Conservation (phyloP, 257 asterid species). For the Eucommia ulmoides region DNA sequence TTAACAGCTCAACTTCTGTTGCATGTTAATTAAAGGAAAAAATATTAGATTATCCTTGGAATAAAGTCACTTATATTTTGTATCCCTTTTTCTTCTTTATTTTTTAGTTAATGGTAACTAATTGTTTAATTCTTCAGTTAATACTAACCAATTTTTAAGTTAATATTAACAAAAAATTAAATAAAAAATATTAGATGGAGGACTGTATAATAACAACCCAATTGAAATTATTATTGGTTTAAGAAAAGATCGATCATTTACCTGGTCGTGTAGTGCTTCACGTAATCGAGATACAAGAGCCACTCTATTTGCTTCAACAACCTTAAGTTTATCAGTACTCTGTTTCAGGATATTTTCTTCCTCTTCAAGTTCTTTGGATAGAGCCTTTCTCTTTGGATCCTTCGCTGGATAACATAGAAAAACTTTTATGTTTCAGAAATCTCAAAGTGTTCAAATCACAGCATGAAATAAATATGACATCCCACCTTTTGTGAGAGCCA, state of each 20-base stretch:
- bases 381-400: conserved; percentile 49
- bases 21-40: neutral
- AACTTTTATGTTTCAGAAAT: conserved; percentile 3
- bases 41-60: too few species aligned
- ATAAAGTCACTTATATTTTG: too few species aligned
- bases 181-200: too few species aligned
- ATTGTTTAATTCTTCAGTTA: too few species aligned
- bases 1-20: neutral
- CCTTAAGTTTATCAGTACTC: conserved; percentile 64
- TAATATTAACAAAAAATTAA: too few species aligned
- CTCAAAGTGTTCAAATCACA: conserved; percentile 8
- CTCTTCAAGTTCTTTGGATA: conserved; percentile 61
- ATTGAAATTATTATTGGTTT: too few species aligned
- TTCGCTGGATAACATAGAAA: conserved; percentile 35
- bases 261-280: conserved; percentile 76
- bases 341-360: conserved; percentile 52
- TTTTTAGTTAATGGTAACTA: too few species aligned
- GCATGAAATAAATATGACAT: conserved; percentile 7
- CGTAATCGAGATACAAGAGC: conserved; percentile 58
- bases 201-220: too few species aligned
- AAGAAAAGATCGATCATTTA: conserved; percentile 10
- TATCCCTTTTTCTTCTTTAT: too few species aligned
- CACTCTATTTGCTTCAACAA: conserved; percentile 53
- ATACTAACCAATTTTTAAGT: too few species aligned
- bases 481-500: conserved; percentile 55